Evolutionary conservation across 305 asterid species (phyloP), one percentile per base, ranked within the genome.

Genomic region (Euphrasia arctica): DNA sequence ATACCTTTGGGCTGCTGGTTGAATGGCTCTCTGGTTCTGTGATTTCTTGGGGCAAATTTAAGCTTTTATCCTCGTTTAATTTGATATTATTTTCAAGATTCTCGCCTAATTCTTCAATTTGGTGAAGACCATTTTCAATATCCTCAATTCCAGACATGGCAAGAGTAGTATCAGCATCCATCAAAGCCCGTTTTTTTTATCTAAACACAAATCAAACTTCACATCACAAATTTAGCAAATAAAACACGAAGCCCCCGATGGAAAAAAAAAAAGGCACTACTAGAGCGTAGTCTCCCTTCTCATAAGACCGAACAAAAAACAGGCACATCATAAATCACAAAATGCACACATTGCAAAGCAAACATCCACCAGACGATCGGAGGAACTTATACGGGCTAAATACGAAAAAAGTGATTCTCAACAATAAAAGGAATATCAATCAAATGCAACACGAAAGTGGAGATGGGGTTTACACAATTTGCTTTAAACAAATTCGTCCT

Each of bases 91-190:
- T 73, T 63, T 76, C 77, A 11, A 81, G 78, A 52, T 59, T 77
- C 70, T 71, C 78, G 60, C 52, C 54, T 67, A 79, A 66, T 32
- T 51, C 85, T 73, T 83, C 85, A n/a, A 75, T 62, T 66, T 66
- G 66, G 55, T 62, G 74, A 66, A 75, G 72, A 60, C 80, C 80
- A 73, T 81, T 81, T 55, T 71, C 86, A 59, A 59, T 60, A 50
- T 63, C 68, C 70, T 78, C 85, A 12, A 76, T 83, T 63, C 49
- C 85, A 71, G 85, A 47, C 52, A 69, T 62, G 2, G 74, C 63
- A 73, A 74, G 66, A 62, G 58, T 31, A 49, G 61, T 72, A 47
- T 81, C 89, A 63, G 75, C 73, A 67, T 84, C 95, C 96, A 85
- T 88, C 75, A 28, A 34, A 43, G 60, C 69, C 65, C 71, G 59